These are phyloP conservation scores for Brachypodium distachyon DNA, from an alignment of 202 grass and related monocot species.

Conservation along the genomic window DNA sequence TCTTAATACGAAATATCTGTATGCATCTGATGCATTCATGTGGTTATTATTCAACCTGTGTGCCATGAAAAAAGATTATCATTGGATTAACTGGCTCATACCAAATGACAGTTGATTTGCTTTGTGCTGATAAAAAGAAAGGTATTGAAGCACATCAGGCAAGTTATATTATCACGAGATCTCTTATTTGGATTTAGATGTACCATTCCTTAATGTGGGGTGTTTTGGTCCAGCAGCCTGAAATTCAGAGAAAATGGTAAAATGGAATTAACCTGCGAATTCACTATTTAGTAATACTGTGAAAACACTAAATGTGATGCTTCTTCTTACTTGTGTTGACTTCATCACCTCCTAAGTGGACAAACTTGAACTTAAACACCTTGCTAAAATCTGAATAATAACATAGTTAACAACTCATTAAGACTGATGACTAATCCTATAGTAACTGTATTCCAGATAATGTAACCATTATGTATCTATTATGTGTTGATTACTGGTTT, in stretches of 20 bases:
- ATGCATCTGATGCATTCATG: constrained; percentile 66
- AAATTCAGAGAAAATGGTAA: constrained; percentile 30
- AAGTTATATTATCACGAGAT: constrained; percentile 1
- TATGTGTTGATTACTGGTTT: neutral
- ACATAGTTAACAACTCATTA: neutral
- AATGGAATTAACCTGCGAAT: neutral
- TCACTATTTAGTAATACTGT: neutral
- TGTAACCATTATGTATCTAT: neutral
- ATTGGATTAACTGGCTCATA: constrained; percentile 10
- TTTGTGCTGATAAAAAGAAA: neutral
- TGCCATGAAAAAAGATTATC: constrained; percentile 3
- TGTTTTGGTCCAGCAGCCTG: constrained; percentile 83
- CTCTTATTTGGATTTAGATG: neutral
- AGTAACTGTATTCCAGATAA: neutral
- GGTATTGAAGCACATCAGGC: constrained; percentile 17
- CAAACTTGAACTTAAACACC: constrained; percentile 98
- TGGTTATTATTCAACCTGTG: constrained; percentile 65
- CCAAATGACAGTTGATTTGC: neutral
- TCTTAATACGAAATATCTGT: constrained; percentile 63
- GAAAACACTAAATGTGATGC: constrained; percentile 9
- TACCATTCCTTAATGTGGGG: constrained; percentile 78
- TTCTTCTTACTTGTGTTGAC: constrained; percentile 82
- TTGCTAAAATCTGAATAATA: constrained; percentile 86
- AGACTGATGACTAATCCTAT: neutral
- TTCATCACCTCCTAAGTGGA: constrained; percentile 92